Base-by-base conservation (phyloP, 768 basidiomycete species). In the Ramaria rubella region DNA sequence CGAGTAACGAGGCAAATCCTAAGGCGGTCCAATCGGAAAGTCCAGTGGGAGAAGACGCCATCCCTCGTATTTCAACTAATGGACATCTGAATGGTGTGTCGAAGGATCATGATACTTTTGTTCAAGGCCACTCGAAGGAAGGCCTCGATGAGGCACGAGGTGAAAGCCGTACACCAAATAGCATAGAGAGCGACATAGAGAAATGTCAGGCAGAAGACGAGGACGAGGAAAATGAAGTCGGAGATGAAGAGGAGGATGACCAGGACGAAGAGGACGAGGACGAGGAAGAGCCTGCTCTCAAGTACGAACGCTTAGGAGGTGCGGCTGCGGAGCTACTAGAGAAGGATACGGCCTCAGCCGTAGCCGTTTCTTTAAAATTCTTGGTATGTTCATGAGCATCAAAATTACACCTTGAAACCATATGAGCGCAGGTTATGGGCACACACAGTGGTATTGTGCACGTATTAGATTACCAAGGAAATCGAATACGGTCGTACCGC, bases 371-470 rank as follows among this genome's bases (percentile, higher is more conserved):
- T 0, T 81, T 82, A 51, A 85, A 86, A 61, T 75, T 81, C 42
- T 73, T 96, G 71, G 94, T 92, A 61, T 58, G 73, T 69, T 59
- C 59, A 42, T 11, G 49, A 38, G 30, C 62, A 12, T 64, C 23
- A 36, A 24, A 17, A 14, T 9, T 33, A 26, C 12, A 31, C 17
- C 31, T 44, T 17, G 59, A 42, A 34, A 45, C 55, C 8, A 44
- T 55, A n/a, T 2, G 15, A n/a, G 26, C 26, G 3, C 46, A 98
- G 94, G 90, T 86, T 24, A 70, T 98, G 34, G 95, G 94, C 21
- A 96, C 95, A 1, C 94, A 97, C 68, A 81, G 80, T 49, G 95
- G 95, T n/a, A 85, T 94, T 60, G 82, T 97, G 3, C 90, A 96
- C 66, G 78, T 96, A 19, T 75, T 96, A 14, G 86, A 86, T 65